Base-by-base conservation (phyloP, 2,329 filamentous ascomycete genomes). In the Epichloe typhina region DNA sequence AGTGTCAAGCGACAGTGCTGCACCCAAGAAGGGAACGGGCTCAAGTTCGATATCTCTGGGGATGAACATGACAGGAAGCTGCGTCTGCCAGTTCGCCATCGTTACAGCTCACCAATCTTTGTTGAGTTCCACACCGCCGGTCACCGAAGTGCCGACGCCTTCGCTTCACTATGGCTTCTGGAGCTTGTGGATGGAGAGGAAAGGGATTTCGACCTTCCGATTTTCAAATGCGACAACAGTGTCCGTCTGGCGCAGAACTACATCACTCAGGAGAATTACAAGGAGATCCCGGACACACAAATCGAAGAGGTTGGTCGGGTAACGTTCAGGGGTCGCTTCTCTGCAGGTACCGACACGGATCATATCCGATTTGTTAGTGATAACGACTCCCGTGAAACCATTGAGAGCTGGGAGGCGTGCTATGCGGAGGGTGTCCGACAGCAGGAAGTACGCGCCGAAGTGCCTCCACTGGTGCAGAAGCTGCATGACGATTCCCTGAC, bases 331-430 rank as follows among this genome's bases (percentile, higher is more conserved):
- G 87, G 81, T 11, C 77, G 82, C 12, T 97, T 97, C 72, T 94
- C 93, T 56, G 83, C 90, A 0, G 91, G 91, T 13, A 95, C 88
- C 46, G 90, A 96, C 63, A 81, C 87, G 50, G 85, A 88, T 17
- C 93, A 97, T 63, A 77, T 87, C 56, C 75, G 74, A 1, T 96
- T 95, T 58, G 83, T 95, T 21, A 79, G 82, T 46, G 87, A 94
- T 65, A 95, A 95, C 60, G 83, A 95, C 63, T 84, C 85, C 1
- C 83, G 91, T 35, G 93, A 97, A 71, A 96, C 90, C 0, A 95
- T 88, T 56, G 91, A 97, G 69, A 86, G 85, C 0, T 97, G 90
- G 88, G 89, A 96, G 66, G 87, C 89, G 0, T 96, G 91, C 64
- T 80, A 85, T 40, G 82, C 88, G 0, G 90, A 97, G 65, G 91